Percentiles rank a stretch among this genome's conserved stretches.
These are phyloP conservation scores for Suhomyces prunicola DNA, from an alignment of 805 yeast species.

Conservation along the genomic window DNA sequence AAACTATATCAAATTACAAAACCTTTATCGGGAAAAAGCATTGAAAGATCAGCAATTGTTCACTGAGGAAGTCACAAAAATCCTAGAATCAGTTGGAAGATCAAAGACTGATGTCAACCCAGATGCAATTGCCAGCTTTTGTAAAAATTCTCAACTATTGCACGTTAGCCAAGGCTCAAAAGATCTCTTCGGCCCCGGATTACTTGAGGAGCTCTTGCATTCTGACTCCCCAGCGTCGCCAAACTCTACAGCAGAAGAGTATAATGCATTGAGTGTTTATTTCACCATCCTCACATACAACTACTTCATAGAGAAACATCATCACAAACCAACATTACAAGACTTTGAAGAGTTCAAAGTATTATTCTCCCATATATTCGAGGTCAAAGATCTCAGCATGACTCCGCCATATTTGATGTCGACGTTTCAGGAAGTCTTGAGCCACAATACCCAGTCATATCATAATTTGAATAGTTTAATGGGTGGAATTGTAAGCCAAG, in stretches of 20 bases:
- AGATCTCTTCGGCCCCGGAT: constrained; percentile 12
- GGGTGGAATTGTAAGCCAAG: constrained; percentile 89
- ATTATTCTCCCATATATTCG: constrained; percentile 15
- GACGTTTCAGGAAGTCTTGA: constrained; percentile 31
- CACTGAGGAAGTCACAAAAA: constrained; percentile 26
- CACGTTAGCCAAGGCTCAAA: constrained; percentile 48
- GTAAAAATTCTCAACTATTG: constrained; percentile 58
- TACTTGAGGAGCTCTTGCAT: constrained; percentile 13
- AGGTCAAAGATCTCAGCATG: constrained; percentile 7
- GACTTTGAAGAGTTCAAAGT: constrained; percentile 18
- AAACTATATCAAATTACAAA: constrained; percentile 56
- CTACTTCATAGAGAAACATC: constrained; percentile 15
- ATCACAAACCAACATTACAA: constrained; percentile 14
- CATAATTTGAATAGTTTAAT: constrained; percentile 64
- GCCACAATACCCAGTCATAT: constrained; percentile 41
- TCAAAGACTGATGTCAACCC: constrained; percentile 25
- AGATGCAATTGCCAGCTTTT: constrained; percentile 46
- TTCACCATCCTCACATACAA: constrained; percentile 40
- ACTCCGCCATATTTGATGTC: constrained; percentile 15
- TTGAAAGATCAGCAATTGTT: constrained; percentile 44
- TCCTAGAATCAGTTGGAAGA: constrained; percentile 26
- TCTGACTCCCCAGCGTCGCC: background rate
- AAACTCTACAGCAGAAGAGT: constrained; percentile 10
- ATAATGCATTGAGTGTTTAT: constrained; percentile 32
- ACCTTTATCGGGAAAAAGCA: constrained; percentile 56